These are phyloP conservation scores for Saccharum spontaneum DNA, from an alignment of 176 grass and related monocot species.

Conservation along the genomic window DNA sequence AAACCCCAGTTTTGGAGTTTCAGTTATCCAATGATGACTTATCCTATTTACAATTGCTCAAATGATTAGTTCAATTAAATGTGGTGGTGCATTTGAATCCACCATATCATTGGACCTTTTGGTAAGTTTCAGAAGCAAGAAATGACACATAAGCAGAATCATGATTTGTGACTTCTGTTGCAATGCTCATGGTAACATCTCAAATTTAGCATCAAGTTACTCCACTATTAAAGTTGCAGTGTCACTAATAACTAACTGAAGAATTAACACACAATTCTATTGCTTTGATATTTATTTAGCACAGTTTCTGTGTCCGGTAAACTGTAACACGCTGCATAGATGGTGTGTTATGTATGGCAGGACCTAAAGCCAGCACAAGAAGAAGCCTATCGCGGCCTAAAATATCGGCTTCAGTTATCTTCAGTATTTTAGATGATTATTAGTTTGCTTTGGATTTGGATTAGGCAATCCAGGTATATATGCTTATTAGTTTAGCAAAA, in stretches of 20 bases:
- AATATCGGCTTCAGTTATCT: background rate
- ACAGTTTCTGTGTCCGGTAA: background rate
- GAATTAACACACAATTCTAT: background rate
- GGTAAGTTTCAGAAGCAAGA: background rate
- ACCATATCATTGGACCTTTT: background rate
- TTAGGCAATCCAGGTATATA: background rate
- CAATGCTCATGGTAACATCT: background rate
- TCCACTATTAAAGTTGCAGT: background rate
- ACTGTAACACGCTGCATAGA: background rate
- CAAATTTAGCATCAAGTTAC: conserved; percentile 4
- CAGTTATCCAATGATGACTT: background rate
- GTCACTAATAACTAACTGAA: background rate
- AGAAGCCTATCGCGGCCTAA: background rate
- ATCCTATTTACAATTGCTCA: background rate
- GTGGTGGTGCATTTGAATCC: background rate
- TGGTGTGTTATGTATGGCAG: background rate
- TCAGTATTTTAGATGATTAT: background rate
- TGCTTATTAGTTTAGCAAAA: background rate
- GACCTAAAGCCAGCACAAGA: background rate
- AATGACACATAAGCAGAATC: background rate
- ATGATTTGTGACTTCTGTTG: background rate
- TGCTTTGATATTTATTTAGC: background rate
- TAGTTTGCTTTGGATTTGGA: background rate
- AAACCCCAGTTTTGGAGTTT: background rate
- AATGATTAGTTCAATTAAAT: background rate